These are phyloP conservation scores for Colletotrichum brevisporum DNA, from an alignment of 2,329 filamentous ascomycete genomes.

Conservation along the genomic window DNA sequence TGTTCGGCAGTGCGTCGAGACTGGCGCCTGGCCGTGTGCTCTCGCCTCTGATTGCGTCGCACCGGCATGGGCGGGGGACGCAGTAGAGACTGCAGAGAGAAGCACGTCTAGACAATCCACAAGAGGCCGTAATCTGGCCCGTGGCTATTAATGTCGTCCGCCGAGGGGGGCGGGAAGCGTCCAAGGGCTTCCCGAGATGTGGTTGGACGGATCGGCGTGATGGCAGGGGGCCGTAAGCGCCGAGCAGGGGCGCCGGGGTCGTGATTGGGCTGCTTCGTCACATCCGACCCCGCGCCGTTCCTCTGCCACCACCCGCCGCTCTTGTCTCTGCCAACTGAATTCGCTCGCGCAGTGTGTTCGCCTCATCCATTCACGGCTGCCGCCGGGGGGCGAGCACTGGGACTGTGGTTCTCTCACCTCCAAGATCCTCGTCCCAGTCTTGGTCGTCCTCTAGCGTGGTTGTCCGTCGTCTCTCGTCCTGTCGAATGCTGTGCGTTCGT, in stretches of 20 bases:
- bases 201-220: slow-evolving; percentile 57
- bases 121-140: slow-evolving; percentile 37
- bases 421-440: slow-evolving; percentile 11
- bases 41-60: slow-evolving; percentile 55
- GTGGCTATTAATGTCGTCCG: slow-evolving; percentile 46
- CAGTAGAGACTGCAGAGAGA: too few relatives aligned
- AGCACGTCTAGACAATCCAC: too few relatives aligned
- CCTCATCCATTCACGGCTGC: slow-evolving; percentile 27
- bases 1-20: slow-evolving; percentile 59
- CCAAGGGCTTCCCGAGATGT: slow-evolving; percentile 45
- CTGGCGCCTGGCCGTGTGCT: slow-evolving; percentile 57
- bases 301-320: slow-evolving; percentile 21
- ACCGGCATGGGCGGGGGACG: too few relatives aligned
- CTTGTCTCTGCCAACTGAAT: slow-evolving; percentile 39
- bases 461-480: slow-evolving; percentile 17
- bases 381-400: too few relatives aligned
- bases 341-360: slow-evolving; percentile 28
- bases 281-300: slow-evolving; percentile 41
- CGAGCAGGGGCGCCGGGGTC: slow-evolving; percentile 41
- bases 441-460: slow-evolving; percentile 9
- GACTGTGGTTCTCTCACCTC: too few relatives aligned
- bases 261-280: slow-evolving; percentile 46
- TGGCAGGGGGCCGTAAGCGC: slow-evolving; percentile 56
- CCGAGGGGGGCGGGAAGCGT: slow-evolving; percentile 45
- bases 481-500: slow-evolving; percentile 1